phyloP scores from a whole-genome alignment of 2,329 filamentous ascomycete species.

The Xylariaceae sp. region DNA sequence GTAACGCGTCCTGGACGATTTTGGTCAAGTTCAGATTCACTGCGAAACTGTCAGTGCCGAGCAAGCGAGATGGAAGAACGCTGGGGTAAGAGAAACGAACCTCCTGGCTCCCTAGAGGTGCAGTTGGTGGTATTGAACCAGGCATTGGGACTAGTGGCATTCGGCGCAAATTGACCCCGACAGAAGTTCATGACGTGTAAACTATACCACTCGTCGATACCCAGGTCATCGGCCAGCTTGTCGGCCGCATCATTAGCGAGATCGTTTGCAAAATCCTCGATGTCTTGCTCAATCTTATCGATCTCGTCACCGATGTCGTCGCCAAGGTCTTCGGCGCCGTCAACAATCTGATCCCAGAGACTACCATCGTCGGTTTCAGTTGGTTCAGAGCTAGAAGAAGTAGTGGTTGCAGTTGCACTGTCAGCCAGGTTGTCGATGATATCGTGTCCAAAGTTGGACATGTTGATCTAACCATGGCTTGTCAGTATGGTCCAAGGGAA shows the following conservation, averaged over 20 bases:
- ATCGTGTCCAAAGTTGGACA: slow-evolving; percentile 35
- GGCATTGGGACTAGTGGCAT: slow-evolving; percentile 32
- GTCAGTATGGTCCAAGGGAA: slow-evolving; percentile 26
- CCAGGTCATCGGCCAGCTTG: slow-evolving; percentile 37
- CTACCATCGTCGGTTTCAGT: slow-evolving; percentile 17
- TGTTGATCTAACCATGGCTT: slow-evolving; percentile 39
- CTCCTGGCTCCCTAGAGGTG: slow-evolving; percentile 33
- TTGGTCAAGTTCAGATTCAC: slow-evolving; percentile 42
- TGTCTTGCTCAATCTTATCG: slow-evolving; percentile 27
- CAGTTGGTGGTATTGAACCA: slow-evolving; percentile 42
- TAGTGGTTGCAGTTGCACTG: slow-evolving; percentile 14
- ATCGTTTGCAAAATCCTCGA: slow-evolving; percentile 35
- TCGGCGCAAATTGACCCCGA: slow-evolving; percentile 41
- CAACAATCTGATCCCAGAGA: slow-evolving; percentile 19
- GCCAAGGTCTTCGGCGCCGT: slow-evolving; percentile 19
- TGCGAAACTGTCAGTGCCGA: slow-evolving; percentile 10
- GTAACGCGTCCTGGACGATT: slow-evolving; percentile 42
- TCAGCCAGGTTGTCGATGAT: slow-evolving; percentile 19
- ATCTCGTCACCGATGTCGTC: slow-evolving; percentile 28
- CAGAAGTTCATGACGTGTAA: slow-evolving; percentile 45
- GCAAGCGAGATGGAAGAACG: neutral
- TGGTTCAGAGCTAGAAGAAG: slow-evolving; percentile 18
- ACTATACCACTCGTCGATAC: slow-evolving; percentile 48
- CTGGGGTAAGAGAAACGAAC: slow-evolving; percentile 28
- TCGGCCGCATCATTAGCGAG: slow-evolving; percentile 36